Evolutionary conservation across 1,284 basidiomycete species (phyloP), one percentile per base, ranked within the genome.

Genomic region (Lentinus polychrous): DNA sequence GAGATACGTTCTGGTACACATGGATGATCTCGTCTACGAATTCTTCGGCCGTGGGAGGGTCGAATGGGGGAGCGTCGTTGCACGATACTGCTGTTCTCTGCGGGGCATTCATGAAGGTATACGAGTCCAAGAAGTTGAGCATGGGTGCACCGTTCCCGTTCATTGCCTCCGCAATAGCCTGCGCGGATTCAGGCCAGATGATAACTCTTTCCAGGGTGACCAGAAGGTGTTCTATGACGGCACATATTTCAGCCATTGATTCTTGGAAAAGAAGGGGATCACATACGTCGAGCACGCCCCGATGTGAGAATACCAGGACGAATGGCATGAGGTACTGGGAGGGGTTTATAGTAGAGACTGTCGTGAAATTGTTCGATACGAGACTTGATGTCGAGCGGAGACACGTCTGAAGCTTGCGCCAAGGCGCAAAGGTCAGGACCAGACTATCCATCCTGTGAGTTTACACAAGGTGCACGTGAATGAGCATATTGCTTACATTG

Each of bases 251-350:
- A 23, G 22, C 23, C 17, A 15, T 8, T 22, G 3, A 12, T 14
- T 24, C 2, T 6, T 46, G 12, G 7, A 7, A 27, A 23, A 24
- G 20, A 23, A 6, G 11, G 18, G 14, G 27, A 18, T 35, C n/a
- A 49, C 58, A 3, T 52, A 66, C 65, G 57, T 22, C 65, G 54
- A 1, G 60, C 64, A 37, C 60, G 57, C 4, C 69, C 70, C 6
- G 60, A 60, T 4, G 66, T 71, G 6, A 72, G 55, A n/a, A 63
- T 54, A 0, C 66, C 67, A 1, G 67, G 64, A 2, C 55, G 52
- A 8, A 48, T 43, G 0, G 59, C 63, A 32, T 62, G 51, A 0
- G 65, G 58, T 4, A 63, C 63, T 3, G 66, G 51, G 6, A 70
- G 33, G 12, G 45, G 45, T 12, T 27, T 8, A 22, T 46, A 46